Evolutionary conservation across 805 yeast species (phyloP), one percentile per base, ranked within the genome.

Genomic region (Scheffersomyces spartinae): DNA sequence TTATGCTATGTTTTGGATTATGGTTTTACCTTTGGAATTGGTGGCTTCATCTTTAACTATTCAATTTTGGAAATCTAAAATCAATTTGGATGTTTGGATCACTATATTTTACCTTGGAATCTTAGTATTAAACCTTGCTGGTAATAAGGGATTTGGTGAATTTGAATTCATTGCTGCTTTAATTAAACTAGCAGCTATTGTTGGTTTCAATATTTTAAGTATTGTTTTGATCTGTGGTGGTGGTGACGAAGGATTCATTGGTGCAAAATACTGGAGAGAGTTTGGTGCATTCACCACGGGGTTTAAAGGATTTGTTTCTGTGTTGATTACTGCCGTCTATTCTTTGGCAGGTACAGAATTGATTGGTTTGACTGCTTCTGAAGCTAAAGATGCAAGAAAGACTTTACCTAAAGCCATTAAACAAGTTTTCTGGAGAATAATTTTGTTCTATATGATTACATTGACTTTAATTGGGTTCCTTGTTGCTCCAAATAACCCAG

Each of bases 341-440:
- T 55, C 63, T 10, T 46, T 57, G 32, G 63, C 64, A 7, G 64
- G 64, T 2, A 56, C 64, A 5, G 64, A 57, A 34, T 45, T 57
- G 27, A 52, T 57, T 21, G 59, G 61, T 6, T 44, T 57, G 30
- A 55, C 64, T 4, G 52, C 58, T 3, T 42, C 54, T 5, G 64
- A 57, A 36, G 43, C 38, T 47, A 43, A 27, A 37, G 43, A 57
- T 36, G 63, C 65, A 5, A 42, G 64, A 27, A 45, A 45, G 14
- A 52, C 52, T 9, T 40, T 58, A 28, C 64, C 64, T 7, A 43
- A 46, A 30, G 64, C 65, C 30, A 58, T 58, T 33, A 58, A 58
- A 32, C 55, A 55, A 41, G 64, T 58, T 9, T 53, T 57, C 33
- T 58, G 59, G 52, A 44, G 65, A 35, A 57, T 58, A 30, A 24